Evolutionary conservation across 1,284 basidiomycete genomes (phyloP), one percentile per base, ranked within the genome.

Genomic region (Vanrija sp.): DNA sequence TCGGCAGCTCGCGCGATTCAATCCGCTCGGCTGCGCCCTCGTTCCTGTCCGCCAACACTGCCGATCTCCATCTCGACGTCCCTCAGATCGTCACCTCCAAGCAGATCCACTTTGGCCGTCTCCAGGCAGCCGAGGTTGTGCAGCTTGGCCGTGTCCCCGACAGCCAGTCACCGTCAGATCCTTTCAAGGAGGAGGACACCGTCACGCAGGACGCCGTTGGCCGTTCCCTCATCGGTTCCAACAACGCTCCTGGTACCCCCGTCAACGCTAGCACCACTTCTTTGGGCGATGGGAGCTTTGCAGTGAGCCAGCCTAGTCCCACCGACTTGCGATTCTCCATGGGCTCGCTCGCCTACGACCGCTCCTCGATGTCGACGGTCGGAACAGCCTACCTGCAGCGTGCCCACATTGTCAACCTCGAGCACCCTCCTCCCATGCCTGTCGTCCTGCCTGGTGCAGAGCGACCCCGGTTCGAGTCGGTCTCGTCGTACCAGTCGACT

Each of bases 81-180:
- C 77, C 77, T 1, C 72, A 69, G 60, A 78, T 78, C 55, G 65
- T 77, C 57, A 78, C 76, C 0, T 66, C 66, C 16, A 66, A 68
- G 21, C 71, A 76, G 43, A 75, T 77, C 34, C 73, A 75, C 46
- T 57, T 76, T 38, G 75, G 75, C 9, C 58, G 68, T 26, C 59
- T 75, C 14, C 76, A 77, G 54, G 66, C 74, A 34, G 76, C 76
- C 49, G 76, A 77, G 54, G 65, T 78, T 34, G 72, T 77, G 0
- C 68, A 74, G 38, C 63, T 76, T 40, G 66, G 66, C n/a, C 43
- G 42, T 28, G 44, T 51, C 12, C 9, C 34, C 9, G 34, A 34
- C 28, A 29, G 34, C 12, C 34, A 42, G 21, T 25, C 40, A 14
- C 19, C 40, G 10, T 14, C 50, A 5, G 51, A 61, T 28, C 64